phyloP scores from a whole-genome alignment of 2,329 filamentous ascomycete genomes.

The Metarhizium anisopliae region DNA sequence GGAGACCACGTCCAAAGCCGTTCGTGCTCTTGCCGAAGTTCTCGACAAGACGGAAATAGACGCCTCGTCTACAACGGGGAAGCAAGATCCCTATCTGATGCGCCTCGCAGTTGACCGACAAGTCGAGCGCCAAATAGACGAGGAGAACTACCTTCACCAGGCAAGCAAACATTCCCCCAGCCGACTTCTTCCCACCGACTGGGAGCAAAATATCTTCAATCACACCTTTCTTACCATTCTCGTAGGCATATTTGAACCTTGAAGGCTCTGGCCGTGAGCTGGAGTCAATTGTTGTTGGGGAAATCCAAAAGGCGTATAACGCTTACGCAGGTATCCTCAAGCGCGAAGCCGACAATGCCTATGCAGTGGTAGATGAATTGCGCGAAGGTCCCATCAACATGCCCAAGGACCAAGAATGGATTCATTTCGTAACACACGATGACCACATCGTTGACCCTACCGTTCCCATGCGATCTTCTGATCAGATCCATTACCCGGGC shows the following conservation, averaged over 20 bases:
- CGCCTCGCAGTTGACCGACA: constrained; percentile 80
- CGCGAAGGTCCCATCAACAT: constrained; percentile 81
- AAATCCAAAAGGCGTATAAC: constrained; percentile 97
- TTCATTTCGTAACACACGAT: constrained; percentile 68
- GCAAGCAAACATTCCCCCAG: constrained; percentile 37
- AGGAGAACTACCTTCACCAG: constrained; percentile 94
- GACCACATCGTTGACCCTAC: constrained; percentile 82
- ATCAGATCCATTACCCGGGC: constrained; percentile 86
- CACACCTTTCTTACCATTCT: neutral
- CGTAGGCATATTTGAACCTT: constrained; percentile 82
- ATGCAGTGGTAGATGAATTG: constrained; percentile 69
- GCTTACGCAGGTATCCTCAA: constrained; percentile 87
- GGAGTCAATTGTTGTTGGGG: constrained; percentile 91
- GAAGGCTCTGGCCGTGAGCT: constrained; percentile 91
- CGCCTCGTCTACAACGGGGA: constrained; percentile 62
- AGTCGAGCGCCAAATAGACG: constrained; percentile 85
- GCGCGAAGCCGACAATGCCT: constrained; percentile 77
- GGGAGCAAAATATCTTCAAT: neutral
- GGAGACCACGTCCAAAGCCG: constrained; percentile 70
- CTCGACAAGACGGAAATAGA: constrained; percentile 74
- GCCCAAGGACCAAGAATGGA: constrained; percentile 91
- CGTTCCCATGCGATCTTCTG: constrained; percentile 64
- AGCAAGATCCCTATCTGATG: constrained; percentile 86
- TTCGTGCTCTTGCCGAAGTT: constrained; percentile 72
- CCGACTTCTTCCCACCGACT: neutral